phyloP scores from a whole-genome alignment of 2,329 filamentous ascomycete species.

The Pseudogymnoascus sp. region DNA sequence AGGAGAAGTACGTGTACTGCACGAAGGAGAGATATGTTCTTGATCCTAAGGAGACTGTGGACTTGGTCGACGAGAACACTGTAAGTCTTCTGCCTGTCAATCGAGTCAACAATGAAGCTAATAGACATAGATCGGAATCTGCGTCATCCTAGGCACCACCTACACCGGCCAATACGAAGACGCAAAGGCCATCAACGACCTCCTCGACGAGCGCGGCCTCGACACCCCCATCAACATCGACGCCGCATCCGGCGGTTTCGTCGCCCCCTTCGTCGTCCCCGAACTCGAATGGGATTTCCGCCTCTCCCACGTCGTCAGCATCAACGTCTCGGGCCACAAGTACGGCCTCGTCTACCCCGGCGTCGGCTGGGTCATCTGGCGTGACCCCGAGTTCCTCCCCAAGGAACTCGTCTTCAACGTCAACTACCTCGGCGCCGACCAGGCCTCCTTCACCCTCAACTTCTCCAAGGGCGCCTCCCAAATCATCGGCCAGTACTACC shows the following conservation, averaged over 20 bases:
- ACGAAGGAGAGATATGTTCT: constrained; percentile 55
- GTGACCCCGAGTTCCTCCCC: constrained; percentile 73
- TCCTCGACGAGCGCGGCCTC: constrained; percentile 66
- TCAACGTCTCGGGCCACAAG: constrained; percentile 94
- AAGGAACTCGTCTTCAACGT: constrained; percentile 95
- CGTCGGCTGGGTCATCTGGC: constrained; percentile 91
- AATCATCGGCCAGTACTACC: constrained; percentile 96
- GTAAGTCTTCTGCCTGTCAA: constrained; percentile 44
- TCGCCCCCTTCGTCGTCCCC: constrained; percentile 83
- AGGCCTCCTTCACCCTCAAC: constrained; percentile 93
- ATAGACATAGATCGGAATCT: constrained; percentile 65
- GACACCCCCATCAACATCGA: constrained; percentile 90
- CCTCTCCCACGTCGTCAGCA: constrained; percentile 79
- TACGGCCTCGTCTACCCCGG: constrained; percentile 77
- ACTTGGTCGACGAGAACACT: constrained; percentile 59
- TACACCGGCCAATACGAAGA: constrained; percentile 97
- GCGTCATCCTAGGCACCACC: constrained; percentile 82
- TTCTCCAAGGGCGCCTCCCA: constrained; percentile 94
- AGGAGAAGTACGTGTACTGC: constrained; percentile 73
- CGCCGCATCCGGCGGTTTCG: constrained; percentile 85
- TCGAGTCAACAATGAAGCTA: background rate
- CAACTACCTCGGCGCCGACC: constrained; percentile 94
- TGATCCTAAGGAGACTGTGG: constrained; percentile 54
- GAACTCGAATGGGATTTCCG: constrained; percentile 88
- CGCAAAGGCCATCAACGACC: constrained; percentile 83